Percentiles rank a stretch among this genome's conserved stretches.
phyloP scores from a whole-genome alignment of 2,329 filamentous ascomycete species.

The Cadophora luteo-olivacea region DNA sequence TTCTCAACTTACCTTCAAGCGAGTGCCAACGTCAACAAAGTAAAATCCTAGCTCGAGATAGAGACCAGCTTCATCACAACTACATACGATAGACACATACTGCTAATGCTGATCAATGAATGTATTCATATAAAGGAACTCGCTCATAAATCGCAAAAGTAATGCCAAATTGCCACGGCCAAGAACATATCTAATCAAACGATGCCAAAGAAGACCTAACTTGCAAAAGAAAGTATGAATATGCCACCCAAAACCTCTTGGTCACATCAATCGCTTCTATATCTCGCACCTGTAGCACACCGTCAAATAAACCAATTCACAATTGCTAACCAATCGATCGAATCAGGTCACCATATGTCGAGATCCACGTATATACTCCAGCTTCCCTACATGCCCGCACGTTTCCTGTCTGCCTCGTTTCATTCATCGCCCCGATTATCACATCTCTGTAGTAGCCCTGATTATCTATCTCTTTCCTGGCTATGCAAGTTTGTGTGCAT shows the following conservation, averaged over 20 bases:
- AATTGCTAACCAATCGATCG: neutral
- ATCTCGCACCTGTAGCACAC: neutral
- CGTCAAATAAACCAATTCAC: neutral
- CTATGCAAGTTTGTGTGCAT: neutral
- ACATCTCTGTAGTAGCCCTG: neutral
- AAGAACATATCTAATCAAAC: neutral
- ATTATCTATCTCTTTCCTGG: neutral
- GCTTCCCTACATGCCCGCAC: neutral
- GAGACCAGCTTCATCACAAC: neutral
- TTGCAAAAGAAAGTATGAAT: neutral
- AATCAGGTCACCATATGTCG: slow-evolving; percentile 5
- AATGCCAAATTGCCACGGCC: neutral
- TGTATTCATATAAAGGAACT: neutral
- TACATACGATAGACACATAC: neutral
- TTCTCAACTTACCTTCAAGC: neutral
- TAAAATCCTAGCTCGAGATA: neutral
- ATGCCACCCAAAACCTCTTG: neutral
- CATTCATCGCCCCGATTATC: neutral
- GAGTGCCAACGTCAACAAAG: neutral
- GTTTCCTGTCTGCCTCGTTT: neutral
- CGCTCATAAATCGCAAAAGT: neutral
- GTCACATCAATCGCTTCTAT: neutral
- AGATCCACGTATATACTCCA: slow-evolving; percentile 9
- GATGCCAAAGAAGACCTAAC: neutral
- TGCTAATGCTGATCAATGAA: neutral